Evolutionary conservation across 345 rosid species (phyloP).

Genomic region (Syzygium aromaticum): DNA sequence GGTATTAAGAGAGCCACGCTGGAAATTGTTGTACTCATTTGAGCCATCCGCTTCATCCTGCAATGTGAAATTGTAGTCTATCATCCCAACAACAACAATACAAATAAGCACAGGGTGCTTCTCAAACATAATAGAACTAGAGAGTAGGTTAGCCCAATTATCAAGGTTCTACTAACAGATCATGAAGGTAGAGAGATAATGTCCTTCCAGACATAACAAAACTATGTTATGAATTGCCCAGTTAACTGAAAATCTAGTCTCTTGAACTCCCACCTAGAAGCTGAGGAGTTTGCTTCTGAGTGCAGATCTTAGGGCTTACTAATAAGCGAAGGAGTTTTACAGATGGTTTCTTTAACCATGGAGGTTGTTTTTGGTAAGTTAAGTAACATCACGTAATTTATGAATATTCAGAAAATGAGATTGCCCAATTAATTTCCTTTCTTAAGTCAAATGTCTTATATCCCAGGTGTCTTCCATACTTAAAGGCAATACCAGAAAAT

Average conservation of each 20-base stretch:
- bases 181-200: background rate
- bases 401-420: background rate
- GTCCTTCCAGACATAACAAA: background rate
- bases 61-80: background rate
- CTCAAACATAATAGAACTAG: background rate
- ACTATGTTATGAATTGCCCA: background rate
- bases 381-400: background rate
- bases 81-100: background rate
- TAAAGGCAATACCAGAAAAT: background rate
- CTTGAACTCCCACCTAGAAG: background rate
- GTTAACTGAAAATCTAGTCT: background rate
- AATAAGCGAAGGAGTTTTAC: background rate
- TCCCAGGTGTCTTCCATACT: background rate
- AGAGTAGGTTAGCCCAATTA: background rate
- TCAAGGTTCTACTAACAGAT: background rate
- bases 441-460: background rate
- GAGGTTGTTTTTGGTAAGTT: background rate
- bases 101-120: background rate
- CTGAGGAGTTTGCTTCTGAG: background rate
- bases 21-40: slow-evolving; percentile 59
- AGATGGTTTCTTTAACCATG: background rate
- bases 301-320: background rate
- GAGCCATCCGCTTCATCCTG: slow-evolving; percentile 82
- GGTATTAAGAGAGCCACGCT: slow-evolving; percentile 65
- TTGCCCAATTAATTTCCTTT: background rate